Percentiles rank a stretch among this genome's conserved stretches.
These are phyloP conservation scores for Metarhizium album DNA, from an alignment of 2,329 filamentous ascomycete genomes.

Conservation along the genomic window DNA sequence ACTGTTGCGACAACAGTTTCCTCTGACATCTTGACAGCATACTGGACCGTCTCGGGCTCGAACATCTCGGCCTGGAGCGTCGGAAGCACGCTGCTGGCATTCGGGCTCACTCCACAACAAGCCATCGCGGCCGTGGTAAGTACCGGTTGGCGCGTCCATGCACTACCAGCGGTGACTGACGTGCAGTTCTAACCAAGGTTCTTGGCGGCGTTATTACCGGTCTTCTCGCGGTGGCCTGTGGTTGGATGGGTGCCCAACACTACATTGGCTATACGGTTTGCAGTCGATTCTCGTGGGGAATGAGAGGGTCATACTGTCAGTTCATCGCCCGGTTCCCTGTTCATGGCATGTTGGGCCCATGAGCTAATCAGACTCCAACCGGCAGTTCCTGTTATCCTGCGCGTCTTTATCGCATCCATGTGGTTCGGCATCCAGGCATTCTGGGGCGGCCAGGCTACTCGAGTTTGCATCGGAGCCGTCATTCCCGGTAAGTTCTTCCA, in stretches of 20 bases:
- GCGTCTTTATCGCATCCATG: slow-evolving; percentile 16
- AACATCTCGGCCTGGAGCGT: slow-evolving; percentile 16
- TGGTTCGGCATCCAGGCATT: slow-evolving; percentile 21
- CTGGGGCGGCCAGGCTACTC: slow-evolving; percentile 18
- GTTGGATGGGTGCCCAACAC: slow-evolving; percentile 15
- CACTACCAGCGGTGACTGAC: too few species aligned
- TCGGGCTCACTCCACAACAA: slow-evolving; percentile 17
- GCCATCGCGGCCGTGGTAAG: slow-evolving; percentile 15
- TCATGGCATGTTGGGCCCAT: background rate
- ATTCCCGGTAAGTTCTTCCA: slow-evolving; percentile 12
- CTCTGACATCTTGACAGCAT: slow-evolving; percentile 6
- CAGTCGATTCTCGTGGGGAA: slow-evolving; percentile 34
- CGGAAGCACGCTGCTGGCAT: slow-evolving; percentile 15
- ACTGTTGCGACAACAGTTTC: too few species aligned
- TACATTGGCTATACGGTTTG: slow-evolving; percentile 17
- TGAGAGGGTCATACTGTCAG: slow-evolving; percentile 31
- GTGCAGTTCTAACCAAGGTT: too few species aligned
- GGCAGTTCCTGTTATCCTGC: slow-evolving; percentile 16
- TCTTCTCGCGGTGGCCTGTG: background rate
- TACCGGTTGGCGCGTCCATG: too few species aligned
- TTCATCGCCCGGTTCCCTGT: background rate
- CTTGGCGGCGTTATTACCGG: too few species aligned
- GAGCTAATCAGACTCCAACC: background rate
- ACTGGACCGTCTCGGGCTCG: slow-evolving; percentile 15
- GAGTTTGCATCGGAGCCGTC: slow-evolving; percentile 17